Conservation (phyloP, 768 basidiomycete genomes). For the Tylopilus felleus region DNA sequence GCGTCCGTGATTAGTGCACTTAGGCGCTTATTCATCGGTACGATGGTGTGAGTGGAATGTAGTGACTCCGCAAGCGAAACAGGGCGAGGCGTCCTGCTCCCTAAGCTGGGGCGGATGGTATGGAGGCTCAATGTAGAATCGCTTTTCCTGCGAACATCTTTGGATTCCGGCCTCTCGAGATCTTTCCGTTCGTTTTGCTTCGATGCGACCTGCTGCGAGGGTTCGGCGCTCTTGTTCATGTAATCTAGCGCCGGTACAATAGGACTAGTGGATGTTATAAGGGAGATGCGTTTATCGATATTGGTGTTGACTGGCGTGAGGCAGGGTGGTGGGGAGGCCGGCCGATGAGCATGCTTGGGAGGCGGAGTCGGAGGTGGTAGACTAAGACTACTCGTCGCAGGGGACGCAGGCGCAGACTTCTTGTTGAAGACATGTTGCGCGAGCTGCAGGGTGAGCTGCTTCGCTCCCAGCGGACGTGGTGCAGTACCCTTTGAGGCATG, state of each 20-base stretch:
- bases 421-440: slow-evolving; percentile 48
- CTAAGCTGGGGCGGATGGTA: slow-evolving; percentile 59
- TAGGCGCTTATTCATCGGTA: slow-evolving; percentile 61
- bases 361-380: slow-evolving; percentile 37
- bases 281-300: slow-evolving; percentile 43
- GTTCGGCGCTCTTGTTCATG: slow-evolving; percentile 42
- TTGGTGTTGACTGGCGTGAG: slow-evolving; percentile 21
- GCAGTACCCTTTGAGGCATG: slow-evolving; percentile 8
- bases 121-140: slow-evolving; percentile 79
- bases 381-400: slow-evolving; percentile 29
- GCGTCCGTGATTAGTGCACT: slow-evolving; percentile 67
- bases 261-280: slow-evolving; percentile 52
- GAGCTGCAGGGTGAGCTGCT: slow-evolving; percentile 39
- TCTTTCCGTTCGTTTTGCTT: slow-evolving; percentile 31
- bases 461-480: slow-evolving; percentile 28
- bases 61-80: slow-evolving; percentile 77
- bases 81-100: slow-evolving; percentile 57
- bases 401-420: slow-evolving; percentile 33
- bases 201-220: slow-evolving; percentile 17
- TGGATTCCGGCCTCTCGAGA: slow-evolving; percentile 40
- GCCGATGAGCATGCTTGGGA: slow-evolving; percentile 33
- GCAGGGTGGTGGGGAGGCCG: slow-evolving; percentile 19
- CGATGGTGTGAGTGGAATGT: slow-evolving; percentile 69
- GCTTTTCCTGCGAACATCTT: slow-evolving; percentile 77
- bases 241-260: slow-evolving; percentile 58